These are phyloP conservation scores for Ceratobasidium sp. DNA, from an alignment of 1,284 basidiomycete genomes.

Conservation along the genomic window DNA sequence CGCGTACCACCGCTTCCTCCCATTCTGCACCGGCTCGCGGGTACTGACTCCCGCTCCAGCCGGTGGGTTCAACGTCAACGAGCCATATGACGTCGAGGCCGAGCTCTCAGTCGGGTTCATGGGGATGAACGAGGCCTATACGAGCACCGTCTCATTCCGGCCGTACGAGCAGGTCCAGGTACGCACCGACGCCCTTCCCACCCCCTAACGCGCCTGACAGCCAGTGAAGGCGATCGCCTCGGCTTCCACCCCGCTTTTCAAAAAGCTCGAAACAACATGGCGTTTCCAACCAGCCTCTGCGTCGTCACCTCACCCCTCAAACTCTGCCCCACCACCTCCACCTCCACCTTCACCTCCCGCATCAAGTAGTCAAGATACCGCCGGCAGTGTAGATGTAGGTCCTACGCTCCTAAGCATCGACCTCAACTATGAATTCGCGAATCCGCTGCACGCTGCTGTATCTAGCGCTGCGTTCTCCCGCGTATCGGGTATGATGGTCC, in stretches of 20 bases:
- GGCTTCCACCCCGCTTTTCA: conserved; percentile 88
- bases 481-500: conserved; percentile 90
- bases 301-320: conserved; percentile 60
- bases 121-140: conserved; percentile 88
- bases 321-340: conserved; percentile 46
- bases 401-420: conserved; percentile 85
- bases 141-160: conserved; percentile 84
- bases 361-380: conserved; percentile 44
- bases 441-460: conserved; percentile 85
- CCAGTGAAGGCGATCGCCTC: conserved; percentile 77
- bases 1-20: conserved; percentile 89
- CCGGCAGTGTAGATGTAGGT: conserved; percentile 49
- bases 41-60: conserved; percentile 65
- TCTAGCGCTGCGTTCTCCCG: conserved; percentile 88
- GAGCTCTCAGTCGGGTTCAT: conserved; percentile 93
- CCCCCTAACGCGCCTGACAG: not conserved
- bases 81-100: conserved; percentile 75
- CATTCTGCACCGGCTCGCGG: conserved; percentile 86
- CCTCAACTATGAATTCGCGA: conserved; percentile 88
- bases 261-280: conserved; percentile 86
- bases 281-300: conserved; percentile 72
- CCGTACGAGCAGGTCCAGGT: conserved; percentile 86
- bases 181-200: conserved; percentile 53
- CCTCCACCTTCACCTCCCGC: conserved; percentile 19
- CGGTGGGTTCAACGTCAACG: conserved; percentile 55